Evolutionary conservation across 257 asterid genomes (phyloP), one percentile per base, ranked within the genome.

Genomic region (Scutellaria baicalensis): DNA sequence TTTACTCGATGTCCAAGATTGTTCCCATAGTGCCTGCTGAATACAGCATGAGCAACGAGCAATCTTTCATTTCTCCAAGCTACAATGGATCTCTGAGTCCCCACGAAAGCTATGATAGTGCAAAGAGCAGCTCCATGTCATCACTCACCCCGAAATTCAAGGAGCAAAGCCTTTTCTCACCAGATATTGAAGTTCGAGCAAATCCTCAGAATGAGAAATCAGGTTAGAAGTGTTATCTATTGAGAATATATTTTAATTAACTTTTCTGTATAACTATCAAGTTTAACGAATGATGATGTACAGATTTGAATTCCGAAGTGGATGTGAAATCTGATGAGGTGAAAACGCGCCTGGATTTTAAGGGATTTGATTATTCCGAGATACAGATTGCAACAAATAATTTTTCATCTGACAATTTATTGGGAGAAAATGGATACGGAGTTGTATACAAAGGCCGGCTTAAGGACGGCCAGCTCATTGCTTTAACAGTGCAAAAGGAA

Each of bases 381-480:
- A 76, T 87, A 70, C 83, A 81, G 83, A 48, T 66, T 14, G 90
- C 90, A 54, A 89, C 96, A 1, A 54, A 78, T 42, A 75, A 80
- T 73, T 90, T 87, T 52, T 88, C 93, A 50, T 82, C 79, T 67
- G 82, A 77, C 7, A 86, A 88, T 43, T 65, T 90, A 76, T 71
- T 90, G n/a, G 86, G 93, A 64, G 90, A 88, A 83, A 91, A 85
- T 36, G 81, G 83, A n/a, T 82, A 84, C 63, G 89, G 84, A 44
- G 83, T 36, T 69, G 88, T 84, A 18, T 87, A 85, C 55, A 84
- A 83, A 83, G 95, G 96, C 13, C 47, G 43, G 78, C 86, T 87
- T 12, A 81, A 81, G 70, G 82, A 79, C 36, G 95, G 95, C 38
- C 88, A 79, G 80, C 69, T 56, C 70, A 78, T 89, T 43, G 79